Conservation (phyloP, 306 rosid species). For the Inga leiocalycina region DNA sequence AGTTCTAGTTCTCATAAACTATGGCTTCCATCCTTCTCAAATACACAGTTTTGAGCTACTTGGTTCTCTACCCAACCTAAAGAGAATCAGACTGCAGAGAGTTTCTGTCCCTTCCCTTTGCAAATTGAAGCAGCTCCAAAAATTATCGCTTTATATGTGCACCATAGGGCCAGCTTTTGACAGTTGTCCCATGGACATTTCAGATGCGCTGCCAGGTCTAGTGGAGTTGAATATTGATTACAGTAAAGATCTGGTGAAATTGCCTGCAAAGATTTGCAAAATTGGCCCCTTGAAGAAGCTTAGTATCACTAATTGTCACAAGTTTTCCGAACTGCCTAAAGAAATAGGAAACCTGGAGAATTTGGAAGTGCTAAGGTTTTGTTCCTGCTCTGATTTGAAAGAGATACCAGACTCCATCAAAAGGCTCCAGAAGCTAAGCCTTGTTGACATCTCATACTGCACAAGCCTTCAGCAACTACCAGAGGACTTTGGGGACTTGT, state of each 20-base stretch:
- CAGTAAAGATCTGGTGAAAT: not conserved
- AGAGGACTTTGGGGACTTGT: not conserved
- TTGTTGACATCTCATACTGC: not conserved
- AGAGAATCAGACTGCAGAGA: slow-evolving; percentile 58
- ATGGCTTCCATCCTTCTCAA: slow-evolving; percentile 44
- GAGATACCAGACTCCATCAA: not conserved
- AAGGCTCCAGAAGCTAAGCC: not conserved
- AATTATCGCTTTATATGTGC: slow-evolving; percentile 37
- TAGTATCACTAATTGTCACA: not conserved
- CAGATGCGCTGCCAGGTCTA: not conserved
- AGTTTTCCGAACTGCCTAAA: not conserved
- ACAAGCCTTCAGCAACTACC: not conserved
- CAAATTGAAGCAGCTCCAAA: slow-evolving; percentile 36
- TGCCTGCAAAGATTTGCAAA: not conserved
- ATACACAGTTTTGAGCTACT: slow-evolving; percentile 47
- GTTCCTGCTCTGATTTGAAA: not conserved
- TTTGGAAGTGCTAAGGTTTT: not conserved
- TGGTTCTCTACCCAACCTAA: slow-evolving; percentile 38
- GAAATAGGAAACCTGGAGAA: not conserved
- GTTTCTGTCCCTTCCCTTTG: slow-evolving; percentile 45
- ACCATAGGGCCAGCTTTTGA: not conserved
- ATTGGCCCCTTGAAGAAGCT: not conserved
- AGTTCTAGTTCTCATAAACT: slow-evolving; percentile 58
- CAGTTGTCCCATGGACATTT: not conserved
- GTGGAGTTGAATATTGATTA: not conserved